phyloP scores from a whole-genome alignment of 495 filamentous ascomycete genomes.

The Penicillium malachiteum region DNA sequence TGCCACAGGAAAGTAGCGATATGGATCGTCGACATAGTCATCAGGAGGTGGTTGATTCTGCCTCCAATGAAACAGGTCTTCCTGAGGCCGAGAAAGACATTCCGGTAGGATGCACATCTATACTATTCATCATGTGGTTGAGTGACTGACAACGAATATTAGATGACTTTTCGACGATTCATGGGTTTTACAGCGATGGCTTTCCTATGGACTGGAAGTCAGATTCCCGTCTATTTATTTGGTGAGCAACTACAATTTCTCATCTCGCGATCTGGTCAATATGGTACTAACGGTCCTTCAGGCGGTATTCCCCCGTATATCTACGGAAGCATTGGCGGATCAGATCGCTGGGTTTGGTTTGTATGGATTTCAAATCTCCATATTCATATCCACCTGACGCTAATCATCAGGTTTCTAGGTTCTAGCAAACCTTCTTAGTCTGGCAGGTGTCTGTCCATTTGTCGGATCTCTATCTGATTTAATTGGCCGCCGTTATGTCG shows the following conservation, averaged over 20 bases:
- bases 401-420: constrained; percentile 29
- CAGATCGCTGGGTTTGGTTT: constrained; percentile 72
- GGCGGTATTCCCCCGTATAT: constrained; percentile 63
- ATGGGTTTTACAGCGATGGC: constrained; percentile 64
- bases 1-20: constrained; percentile 16
- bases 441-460: constrained; percentile 69
- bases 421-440: constrained; percentile 63
- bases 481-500: constrained; percentile 65
- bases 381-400: background rate
- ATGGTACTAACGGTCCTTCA: constrained; percentile 13
- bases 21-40: constrained; percentile 24
- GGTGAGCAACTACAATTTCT: constrained; percentile 28
- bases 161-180: constrained; percentile 58
- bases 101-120: constrained; percentile 10
- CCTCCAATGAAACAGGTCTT: constrained; percentile 20
- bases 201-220: constrained; percentile 65
- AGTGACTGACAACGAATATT: background rate
- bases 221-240: constrained; percentile 63
- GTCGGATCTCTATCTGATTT: constrained; percentile 71
- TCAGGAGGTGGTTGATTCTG: constrained; percentile 18
- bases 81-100: constrained; percentile 24
- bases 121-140: background rate
- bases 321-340: constrained; percentile 63
- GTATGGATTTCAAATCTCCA: constrained; percentile 24
- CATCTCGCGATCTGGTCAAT: background rate